Evolutionary conservation across 1,284 basidiomycete species (phyloP).

Genomic region (Papiliotrema laurentii): DNA sequence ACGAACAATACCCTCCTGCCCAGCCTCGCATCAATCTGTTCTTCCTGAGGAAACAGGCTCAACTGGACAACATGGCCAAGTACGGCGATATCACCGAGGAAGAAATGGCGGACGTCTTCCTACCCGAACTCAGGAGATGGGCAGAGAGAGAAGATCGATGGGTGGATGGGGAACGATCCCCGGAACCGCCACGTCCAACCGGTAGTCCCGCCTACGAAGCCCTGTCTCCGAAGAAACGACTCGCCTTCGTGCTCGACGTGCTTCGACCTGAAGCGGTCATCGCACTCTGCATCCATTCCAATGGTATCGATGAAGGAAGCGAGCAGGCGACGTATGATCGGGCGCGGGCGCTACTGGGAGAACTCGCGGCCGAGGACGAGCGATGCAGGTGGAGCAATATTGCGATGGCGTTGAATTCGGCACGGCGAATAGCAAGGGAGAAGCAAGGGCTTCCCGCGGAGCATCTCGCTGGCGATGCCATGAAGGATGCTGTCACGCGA

Average conservation of each 20-base stretch:
- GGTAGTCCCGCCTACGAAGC: neutral
- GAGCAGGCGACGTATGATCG: neutral
- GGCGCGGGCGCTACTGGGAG: neutral
- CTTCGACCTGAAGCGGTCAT: neutral
- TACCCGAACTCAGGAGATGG: neutral
- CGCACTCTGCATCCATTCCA: neutral
- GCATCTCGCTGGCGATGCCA: too few relatives aligned
- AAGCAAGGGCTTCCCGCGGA: too few relatives aligned
- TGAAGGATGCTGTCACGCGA: too few relatives aligned
- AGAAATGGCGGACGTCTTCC: neutral
- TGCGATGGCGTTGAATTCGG: neutral
- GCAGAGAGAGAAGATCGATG: neutral
- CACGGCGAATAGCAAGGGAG: neutral
- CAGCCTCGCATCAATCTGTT: neutral
- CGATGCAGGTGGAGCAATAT: neutral
- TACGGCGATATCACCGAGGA: neutral
- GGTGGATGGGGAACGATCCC: neutral
- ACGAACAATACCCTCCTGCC: neutral
- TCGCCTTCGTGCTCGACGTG: neutral
- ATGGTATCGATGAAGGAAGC: neutral
- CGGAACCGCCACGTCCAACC: neutral
- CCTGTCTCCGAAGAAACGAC: neutral
- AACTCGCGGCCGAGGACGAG: neutral
- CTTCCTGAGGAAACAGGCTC: neutral
- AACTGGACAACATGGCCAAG: neutral